These are phyloP conservation scores for Sonneratia caseolaris DNA, from an alignment of 345 rosid genomes.

Conservation along the genomic window DNA sequence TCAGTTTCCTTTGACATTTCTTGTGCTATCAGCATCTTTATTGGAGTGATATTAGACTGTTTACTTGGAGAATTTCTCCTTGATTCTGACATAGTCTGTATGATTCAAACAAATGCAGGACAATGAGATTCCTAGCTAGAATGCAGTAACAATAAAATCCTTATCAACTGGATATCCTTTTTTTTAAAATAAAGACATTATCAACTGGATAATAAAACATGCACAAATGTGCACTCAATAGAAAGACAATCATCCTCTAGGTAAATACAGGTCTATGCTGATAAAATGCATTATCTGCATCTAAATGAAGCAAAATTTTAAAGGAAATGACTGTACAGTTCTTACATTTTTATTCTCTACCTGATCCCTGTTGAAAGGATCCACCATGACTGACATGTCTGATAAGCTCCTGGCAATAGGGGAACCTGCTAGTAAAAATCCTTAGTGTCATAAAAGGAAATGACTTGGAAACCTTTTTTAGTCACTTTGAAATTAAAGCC, in stretches of 20 bases:
- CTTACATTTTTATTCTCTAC: constrained; percentile 61
- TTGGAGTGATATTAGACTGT: constrained; percentile 58
- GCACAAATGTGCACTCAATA: background rate
- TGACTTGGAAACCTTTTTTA: constrained; percentile 3
- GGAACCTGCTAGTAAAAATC: constrained; percentile 27
- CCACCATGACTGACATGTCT: constrained; percentile 47
- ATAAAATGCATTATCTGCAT: background rate
- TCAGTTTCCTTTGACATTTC: constrained; percentile 79
- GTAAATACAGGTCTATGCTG: background rate
- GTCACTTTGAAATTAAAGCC: background rate
- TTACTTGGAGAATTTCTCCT: constrained; percentile 49
- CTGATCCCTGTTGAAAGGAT: constrained; percentile 37
- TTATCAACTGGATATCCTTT: background rate
- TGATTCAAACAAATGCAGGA: constrained; percentile 9
- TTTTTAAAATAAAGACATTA: too few species aligned
- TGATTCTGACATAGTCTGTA: constrained; percentile 48
- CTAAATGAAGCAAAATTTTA: background rate
- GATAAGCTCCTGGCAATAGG: constrained; percentile 63
- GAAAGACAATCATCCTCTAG: too few species aligned
- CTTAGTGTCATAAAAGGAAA: constrained; percentile 20
- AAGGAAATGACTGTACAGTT: constrained; percentile 1
- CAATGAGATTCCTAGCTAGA: background rate
- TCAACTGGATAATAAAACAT: background rate
- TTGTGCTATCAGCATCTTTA: constrained; percentile 74
- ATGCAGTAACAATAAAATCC: background rate